Evolutionary conservation across 2,329 filamentous ascomycete species (phyloP), one percentile per base, ranked within the genome.

Genomic region (Zasmidium cellare): DNA sequence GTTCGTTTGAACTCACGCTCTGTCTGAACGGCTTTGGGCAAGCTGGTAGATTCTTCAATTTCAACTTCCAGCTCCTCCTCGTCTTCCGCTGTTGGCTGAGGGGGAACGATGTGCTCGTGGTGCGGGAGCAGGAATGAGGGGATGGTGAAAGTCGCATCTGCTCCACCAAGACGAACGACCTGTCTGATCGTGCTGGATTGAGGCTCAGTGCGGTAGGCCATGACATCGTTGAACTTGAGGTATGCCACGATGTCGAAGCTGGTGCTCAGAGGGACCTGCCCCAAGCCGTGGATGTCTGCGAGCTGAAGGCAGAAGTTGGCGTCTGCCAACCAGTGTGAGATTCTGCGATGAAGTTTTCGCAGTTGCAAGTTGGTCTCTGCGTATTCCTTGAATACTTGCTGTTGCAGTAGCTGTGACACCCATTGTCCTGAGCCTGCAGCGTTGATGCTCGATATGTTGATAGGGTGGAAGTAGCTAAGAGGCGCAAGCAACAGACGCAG

Each of bases 291-390:
- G 23, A 84, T 75, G 16, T 76, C 71, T n/a, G 69, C 73, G 0
- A 83, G 65, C 49, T 81, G 73, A 3, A 82, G 67, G n/a, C 76
- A 77, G 62, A 83, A 82, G 57, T 82, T 83, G 14, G 81, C 80
- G 48, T 81, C 77, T 1, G 77, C 71, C 14, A 82, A 76, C 80
- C 80, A 84, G 5, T 73, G 66, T 1, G 77, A 77, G 51, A 84
- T 76, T 16, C 77, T 73, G 3, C 71, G 68, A 65, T 81, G 76
- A 0, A 84, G 72, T 23, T 73, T 71, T 51, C 76, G 71, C 47
- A 83, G 74, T 53, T 81, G 77, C 2, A 71, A 68, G 54, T 78
- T 76, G 45, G 74, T 69, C 3, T 74, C 71, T 2, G 75, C 71
- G 62, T 82, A 78, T 46, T 79, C 72, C 60, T 79, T 77, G 73